phyloP scores from a whole-genome alignment of 2,329 filamentous ascomycete species.

The Nigrospora osmanthi region DNA sequence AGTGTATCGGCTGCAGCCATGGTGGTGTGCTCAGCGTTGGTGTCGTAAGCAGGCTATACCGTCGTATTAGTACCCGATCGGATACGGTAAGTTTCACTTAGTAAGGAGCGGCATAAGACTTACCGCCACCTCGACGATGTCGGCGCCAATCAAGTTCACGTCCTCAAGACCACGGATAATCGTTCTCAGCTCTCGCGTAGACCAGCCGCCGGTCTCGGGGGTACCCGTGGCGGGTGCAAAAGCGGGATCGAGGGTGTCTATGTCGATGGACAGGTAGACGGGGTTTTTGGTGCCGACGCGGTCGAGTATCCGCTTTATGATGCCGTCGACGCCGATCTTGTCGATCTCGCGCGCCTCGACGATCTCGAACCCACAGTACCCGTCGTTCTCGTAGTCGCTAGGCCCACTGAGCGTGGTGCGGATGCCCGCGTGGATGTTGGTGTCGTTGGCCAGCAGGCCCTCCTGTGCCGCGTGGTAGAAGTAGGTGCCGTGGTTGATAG shows the following conservation, averaged over 20 bases:
- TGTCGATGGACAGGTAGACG: constrained; percentile 78
- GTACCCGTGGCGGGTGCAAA: constrained; percentile 71
- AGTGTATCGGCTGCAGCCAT: constrained; percentile 55
- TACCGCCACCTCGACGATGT: constrained; percentile 65
- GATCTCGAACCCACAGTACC: constrained; percentile 77
- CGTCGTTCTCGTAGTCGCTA: constrained; percentile 78
- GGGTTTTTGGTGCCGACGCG: constrained; percentile 67
- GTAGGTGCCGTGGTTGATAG: constrained; percentile 83
- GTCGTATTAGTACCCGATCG: background rate
- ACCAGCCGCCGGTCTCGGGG: constrained; percentile 71
- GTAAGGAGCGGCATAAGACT: constrained; percentile 8
- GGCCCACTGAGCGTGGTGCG: constrained; percentile 73
- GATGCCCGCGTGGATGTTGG: constrained; percentile 82
- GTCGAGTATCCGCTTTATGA: constrained; percentile 70
- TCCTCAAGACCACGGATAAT: constrained; percentile 63
- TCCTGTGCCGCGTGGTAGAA: constrained; percentile 78
- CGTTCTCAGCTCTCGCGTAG: constrained; percentile 63
- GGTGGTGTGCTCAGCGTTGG: constrained; percentile 52
- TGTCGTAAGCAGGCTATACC: constrained; percentile 48
- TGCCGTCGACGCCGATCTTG: constrained; percentile 52
- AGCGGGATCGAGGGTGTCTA: constrained; percentile 80
- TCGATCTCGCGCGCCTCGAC: constrained; percentile 60
- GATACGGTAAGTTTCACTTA: background rate
- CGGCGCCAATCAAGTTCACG: constrained; percentile 61
- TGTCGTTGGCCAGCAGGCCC: constrained; percentile 72